Evolutionary conservation across 805 yeast genomes (phyloP), one percentile per base, ranked within the genome.

Genomic region (Danielozyma ontarioensis): DNA sequence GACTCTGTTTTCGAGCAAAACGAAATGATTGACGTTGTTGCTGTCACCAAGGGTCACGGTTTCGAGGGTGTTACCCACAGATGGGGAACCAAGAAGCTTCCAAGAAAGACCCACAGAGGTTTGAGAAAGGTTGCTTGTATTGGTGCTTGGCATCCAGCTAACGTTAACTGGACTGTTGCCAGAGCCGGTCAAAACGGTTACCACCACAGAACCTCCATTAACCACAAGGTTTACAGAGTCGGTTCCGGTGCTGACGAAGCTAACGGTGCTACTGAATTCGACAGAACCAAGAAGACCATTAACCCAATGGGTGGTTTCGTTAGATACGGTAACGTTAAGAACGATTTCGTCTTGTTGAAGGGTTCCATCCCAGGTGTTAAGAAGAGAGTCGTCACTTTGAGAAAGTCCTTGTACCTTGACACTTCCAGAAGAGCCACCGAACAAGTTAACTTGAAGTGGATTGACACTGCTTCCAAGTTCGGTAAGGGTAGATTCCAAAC

Each of bases 401-500:
- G 99, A 84, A 93, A 93, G 80, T 87, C 97, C 57, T 80, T 93
- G 68, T 85, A 87, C 86, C 85, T 84, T 64, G 93, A 89, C 83
- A 88, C 96, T 59, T 84, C 94, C 62, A 93, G 98, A 82, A 83
- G 80, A 76, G 97, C 97, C 60, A 69, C 83, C 59, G 99, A 93
- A 81, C 72, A 87, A 74, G 96, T 90, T 56, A 78, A 74, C 81
- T 85, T 93, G 75, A 93, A 93, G 78, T 93, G 97, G 98, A 93
- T 93, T 70, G 99, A 93, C 74, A 93, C 99, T 62, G 96, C 99
- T 68, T 93, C 98, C 65, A 89, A 90, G 77, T 93, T 93, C 89
- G 99, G 99, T 84, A 94, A 93, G 87, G 98, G 98, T 81, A 93
- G 98, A 83, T 93, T 93, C 97, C 99, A 93, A 80, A 93, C 99